Percentiles rank a stretch among this genome's conserved stretches.
These are phyloP conservation scores for Ananas comosus DNA, from an alignment of 176 grass and related monocot species.

Conservation along the genomic window DNA sequence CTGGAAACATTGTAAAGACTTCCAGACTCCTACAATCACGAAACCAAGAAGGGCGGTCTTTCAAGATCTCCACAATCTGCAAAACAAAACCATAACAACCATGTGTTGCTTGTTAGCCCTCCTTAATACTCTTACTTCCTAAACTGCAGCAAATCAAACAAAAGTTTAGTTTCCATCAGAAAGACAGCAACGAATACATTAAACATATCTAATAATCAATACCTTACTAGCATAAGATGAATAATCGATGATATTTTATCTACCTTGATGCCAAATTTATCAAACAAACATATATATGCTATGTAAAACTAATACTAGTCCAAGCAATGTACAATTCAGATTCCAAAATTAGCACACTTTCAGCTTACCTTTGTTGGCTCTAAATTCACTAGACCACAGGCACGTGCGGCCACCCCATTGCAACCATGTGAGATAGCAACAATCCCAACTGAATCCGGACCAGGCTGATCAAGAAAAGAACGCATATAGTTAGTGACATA, in stretches of 20 bases:
- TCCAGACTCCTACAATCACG: conserved; percentile 93
- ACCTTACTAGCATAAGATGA: background rate
- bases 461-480: conserved; percentile 53
- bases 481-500: background rate
- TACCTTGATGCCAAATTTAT: background rate
- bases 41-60: conserved; percentile 88
- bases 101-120: background rate
- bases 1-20: conserved; percentile 74
- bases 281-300: background rate
- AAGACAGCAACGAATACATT: background rate
- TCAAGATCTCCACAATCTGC: conserved; percentile 81
- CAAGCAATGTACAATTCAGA: background rate
- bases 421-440: conserved; percentile 93
- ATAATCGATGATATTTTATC: background rate
- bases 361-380: conserved; percentile 71
- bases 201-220: background rate
- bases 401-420: conserved; percentile 82
- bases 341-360: background rate
- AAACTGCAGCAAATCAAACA: background rate
- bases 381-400: conserved; percentile 98
- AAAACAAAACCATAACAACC: conserved; percentile 11
- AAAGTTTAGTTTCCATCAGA: background rate
- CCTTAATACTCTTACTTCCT: no score
- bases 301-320: background rate
- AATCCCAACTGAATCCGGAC: conserved; percentile 99